These are phyloP conservation scores for Leccinum pachyderme DNA, from an alignment of 1,284 basidiomycete genomes.

Conservation along the genomic window DNA sequence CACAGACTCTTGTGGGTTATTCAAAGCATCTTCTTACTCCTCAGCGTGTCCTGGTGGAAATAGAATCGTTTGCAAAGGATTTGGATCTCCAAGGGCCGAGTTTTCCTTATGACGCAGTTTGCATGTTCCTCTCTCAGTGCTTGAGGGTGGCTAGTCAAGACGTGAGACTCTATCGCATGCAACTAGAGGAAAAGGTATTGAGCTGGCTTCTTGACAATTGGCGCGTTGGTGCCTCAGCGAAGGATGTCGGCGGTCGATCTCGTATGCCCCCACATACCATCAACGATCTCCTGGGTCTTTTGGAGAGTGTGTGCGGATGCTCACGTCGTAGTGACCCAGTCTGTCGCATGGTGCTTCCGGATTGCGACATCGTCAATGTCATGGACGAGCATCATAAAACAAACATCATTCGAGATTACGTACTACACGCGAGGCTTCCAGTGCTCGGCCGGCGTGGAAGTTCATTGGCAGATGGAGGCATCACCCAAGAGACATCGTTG, in stretches of 20 bases:
- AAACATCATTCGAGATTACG: slow-evolving; percentile 63
- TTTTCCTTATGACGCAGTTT: slow-evolving; percentile 83
- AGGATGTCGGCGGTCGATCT: slow-evolving; percentile 36
- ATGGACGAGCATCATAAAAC: slow-evolving; percentile 58
- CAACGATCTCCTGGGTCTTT: slow-evolving; percentile 60
- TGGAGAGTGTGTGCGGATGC: slow-evolving; percentile 62
- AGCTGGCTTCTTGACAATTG: slow-evolving; percentile 81
- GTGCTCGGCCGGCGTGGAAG: slow-evolving; percentile 26
- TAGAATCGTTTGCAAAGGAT: slow-evolving; percentile 75
- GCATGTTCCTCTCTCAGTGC: slow-evolving; percentile 69
- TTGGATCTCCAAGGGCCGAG: slow-evolving; percentile 86
- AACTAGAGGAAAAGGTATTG: slow-evolving; percentile 80
- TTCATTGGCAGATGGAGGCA: not conserved
- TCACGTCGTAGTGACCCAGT: slow-evolving; percentile 45
- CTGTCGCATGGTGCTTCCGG: slow-evolving; percentile 56
- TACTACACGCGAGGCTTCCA: slow-evolving; percentile 65
- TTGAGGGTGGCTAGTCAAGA: slow-evolving; percentile 73
- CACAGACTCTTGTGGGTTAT: slow-evolving; percentile 51
- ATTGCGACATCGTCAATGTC: slow-evolving; percentile 61
- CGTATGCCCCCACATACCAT: slow-evolving; percentile 52
- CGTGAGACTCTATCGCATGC: slow-evolving; percentile 75
- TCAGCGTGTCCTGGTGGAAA: slow-evolving; percentile 60
- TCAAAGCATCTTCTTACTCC: slow-evolving; percentile 47
- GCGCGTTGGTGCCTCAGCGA: slow-evolving; percentile 47
- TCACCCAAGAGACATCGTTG: slow-evolving; percentile 7